Conservation (phyloP, 345 rosid genomes). For the Syzygium aqueum region DNA sequence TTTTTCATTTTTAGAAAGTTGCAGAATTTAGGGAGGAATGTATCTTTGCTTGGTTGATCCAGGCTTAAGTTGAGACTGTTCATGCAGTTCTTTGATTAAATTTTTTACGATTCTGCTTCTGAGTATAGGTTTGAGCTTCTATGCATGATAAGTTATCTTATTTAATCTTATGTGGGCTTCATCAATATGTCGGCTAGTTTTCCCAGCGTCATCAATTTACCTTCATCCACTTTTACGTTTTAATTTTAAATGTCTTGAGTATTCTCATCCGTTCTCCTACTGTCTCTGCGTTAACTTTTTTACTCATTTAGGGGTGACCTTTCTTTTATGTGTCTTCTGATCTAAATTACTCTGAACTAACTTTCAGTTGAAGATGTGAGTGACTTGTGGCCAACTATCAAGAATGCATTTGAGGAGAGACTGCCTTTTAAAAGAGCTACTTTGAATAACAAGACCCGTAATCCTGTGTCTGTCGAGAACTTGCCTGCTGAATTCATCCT, state of each 20-base stretch:
- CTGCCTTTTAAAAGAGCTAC: constrained; percentile 62
- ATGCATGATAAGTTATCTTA: neutral
- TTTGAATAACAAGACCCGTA: constrained; percentile 85
- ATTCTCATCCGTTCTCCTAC: neutral
- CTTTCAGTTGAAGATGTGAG: constrained; percentile 86
- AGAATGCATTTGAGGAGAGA: constrained; percentile 58
- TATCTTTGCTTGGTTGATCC: neutral
- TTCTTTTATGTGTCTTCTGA: neutral
- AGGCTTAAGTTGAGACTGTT: neutral
- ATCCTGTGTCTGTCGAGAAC: constrained; percentile 70
- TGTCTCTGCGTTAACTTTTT: neutral
- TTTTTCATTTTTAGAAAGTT: neutral
- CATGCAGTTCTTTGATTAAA: neutral
- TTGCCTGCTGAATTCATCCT: constrained; percentile 73
- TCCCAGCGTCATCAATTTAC: neutral
- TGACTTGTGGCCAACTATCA: constrained; percentile 85
- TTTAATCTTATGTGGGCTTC: neutral
- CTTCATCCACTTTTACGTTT: neutral
- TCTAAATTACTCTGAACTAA: neutral
- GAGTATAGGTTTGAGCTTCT: neutral
- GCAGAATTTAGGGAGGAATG: neutral
- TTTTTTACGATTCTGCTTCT: neutral
- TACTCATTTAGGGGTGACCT: neutral
- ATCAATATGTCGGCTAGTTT: neutral
- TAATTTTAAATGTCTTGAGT: neutral